Evolutionary conservation across 2,329 filamentous ascomycete species (phyloP).

Genomic region (Zopfia rhizophila): DNA sequence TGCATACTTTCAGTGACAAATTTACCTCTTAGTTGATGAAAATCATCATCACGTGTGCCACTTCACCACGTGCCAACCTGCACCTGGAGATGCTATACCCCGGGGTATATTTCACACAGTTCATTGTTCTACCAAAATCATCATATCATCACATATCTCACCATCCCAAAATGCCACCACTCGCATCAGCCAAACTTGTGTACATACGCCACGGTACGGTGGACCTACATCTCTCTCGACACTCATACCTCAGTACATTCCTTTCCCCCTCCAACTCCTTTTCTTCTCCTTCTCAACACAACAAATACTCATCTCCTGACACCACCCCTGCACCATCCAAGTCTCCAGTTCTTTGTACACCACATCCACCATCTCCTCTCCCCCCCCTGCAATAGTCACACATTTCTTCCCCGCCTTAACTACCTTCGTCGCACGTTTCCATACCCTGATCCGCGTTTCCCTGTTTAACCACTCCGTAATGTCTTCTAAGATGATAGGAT

Average conservation of each 20-base stretch:
- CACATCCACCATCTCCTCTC: slow-evolving; percentile 21
- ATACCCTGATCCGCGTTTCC: slow-evolving; percentile 34
- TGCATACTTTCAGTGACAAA: too few species aligned
- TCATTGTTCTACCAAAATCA: too few species aligned
- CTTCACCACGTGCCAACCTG: too few species aligned
- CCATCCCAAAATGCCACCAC: too few species aligned
- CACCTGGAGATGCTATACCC: too few species aligned
- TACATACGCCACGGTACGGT: too few species aligned
- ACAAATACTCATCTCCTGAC: slow-evolving; percentile 85
- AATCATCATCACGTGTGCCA: too few species aligned
- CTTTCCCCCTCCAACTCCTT: slow-evolving; percentile 27
- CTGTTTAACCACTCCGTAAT: slow-evolving; percentile 82
- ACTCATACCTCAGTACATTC: slow-evolving; percentile 14
- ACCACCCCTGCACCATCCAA: slow-evolving; percentile 85
- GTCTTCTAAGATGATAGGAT: slow-evolving; percentile 89
- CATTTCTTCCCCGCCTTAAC: slow-evolving; percentile 40
- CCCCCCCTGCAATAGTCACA: slow-evolving; percentile 5
- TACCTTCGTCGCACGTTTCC: slow-evolving; percentile 41
- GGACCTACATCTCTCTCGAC: too few species aligned
- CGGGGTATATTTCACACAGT: too few species aligned
- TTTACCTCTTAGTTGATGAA: too few species aligned
- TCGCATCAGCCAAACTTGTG: too few species aligned
- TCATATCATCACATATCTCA: too few species aligned
- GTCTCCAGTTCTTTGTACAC: slow-evolving; percentile 42
- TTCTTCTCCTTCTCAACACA: slow-evolving; percentile 74